phyloP scores from a whole-genome alignment of 1,284 basidiomycete genomes.

The Trametes polyzona region DNA sequence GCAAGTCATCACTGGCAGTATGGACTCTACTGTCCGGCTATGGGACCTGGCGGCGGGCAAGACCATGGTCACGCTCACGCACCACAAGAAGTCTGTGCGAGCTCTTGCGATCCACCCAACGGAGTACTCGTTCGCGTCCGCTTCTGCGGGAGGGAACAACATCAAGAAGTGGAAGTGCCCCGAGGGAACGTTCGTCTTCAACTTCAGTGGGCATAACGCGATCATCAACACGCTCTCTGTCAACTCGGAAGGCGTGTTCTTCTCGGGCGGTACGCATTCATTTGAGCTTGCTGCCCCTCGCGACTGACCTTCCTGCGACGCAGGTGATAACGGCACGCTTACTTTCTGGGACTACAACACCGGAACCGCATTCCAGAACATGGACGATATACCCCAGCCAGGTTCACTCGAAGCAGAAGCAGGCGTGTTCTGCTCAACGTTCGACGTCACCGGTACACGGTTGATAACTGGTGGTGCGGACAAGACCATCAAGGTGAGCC shows the following conservation, averaged over 20 bases:
- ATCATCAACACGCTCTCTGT: conserved; percentile 97
- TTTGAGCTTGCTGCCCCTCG: no score
- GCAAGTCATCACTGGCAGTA: conserved; percentile 96
- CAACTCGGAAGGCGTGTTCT: conserved; percentile 95
- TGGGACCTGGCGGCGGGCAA: conserved; percentile 99
- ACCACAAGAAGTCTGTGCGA: conserved; percentile 98
- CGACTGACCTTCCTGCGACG: background rate
- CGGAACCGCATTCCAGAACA: conserved; percentile 92
- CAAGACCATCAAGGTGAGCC: conserved; percentile 93
- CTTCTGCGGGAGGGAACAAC: conserved; percentile 95
- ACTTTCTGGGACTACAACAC: conserved; percentile 95
- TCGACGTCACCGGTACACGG: conserved; percentile 93
- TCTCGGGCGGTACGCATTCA: conserved; percentile 93
- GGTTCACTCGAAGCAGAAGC: conserved; percentile 97
- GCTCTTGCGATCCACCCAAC: conserved; percentile 93
- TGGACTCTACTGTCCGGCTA: conserved; percentile 96
- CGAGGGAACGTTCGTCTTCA: conserved; percentile 93
- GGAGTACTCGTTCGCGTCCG: conserved; percentile 95
- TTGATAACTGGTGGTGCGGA: conserved; percentile 97
- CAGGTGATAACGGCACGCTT: conserved; percentile 81
- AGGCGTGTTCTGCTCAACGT: conserved; percentile 94
- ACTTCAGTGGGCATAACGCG: conserved; percentile 94
- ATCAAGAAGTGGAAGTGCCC: conserved; percentile 99
- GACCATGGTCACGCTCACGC: conserved; percentile 93
- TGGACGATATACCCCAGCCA: conserved; percentile 95